A percentile compares a stretch with the other conserved stretches of the same genome.
These are phyloP conservation scores for Citropsis articulata DNA, from an alignment of 345 rosid genomes.

Conservation along the genomic window DNA sequence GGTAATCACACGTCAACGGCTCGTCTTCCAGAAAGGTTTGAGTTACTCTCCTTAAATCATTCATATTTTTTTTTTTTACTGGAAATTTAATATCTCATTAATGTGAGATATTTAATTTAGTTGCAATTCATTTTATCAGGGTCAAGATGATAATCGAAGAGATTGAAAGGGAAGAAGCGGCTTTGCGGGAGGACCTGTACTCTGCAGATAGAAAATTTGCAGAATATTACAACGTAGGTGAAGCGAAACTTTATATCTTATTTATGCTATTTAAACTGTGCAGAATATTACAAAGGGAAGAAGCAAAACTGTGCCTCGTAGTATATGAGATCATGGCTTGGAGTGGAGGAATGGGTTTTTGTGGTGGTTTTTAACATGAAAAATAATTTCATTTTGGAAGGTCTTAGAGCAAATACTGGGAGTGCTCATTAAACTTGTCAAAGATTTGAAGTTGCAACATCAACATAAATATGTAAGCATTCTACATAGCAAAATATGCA, in stretches of 20 bases:
- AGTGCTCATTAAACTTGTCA: slow-evolving; percentile 93
- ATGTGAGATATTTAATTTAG: background rate
- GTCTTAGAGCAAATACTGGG: slow-evolving; percentile 96
- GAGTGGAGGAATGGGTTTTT: slow-evolving; percentile 3
- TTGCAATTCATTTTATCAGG: slow-evolving; percentile 38
- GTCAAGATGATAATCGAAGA: slow-evolving; percentile 92
- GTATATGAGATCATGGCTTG: background rate
- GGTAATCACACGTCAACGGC: slow-evolving; percentile 69
- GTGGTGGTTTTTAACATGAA: slow-evolving; percentile 9
- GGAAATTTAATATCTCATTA: background rate
- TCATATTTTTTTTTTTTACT: background rate
- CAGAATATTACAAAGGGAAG: too few species aligned
- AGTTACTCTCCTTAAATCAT: background rate
- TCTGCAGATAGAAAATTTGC: slow-evolving; percentile 91
- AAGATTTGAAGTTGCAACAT: slow-evolving; percentile 92
- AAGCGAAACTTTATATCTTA: background rate
- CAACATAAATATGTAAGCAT: slow-evolving; percentile 84
- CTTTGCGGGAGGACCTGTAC: slow-evolving; percentile 88
- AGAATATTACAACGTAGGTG: slow-evolving; percentile 84
- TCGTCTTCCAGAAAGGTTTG: slow-evolving; percentile 93
- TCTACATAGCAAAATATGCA: background rate
- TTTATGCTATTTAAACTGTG: slow-evolving; percentile 5
- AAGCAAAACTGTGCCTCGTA: background rate
- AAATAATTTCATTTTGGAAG: slow-evolving; percentile 34
- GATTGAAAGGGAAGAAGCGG: slow-evolving; percentile 91